Percentiles rank a stretch among this genome's conserved stretches.
Conservation (phyloP, 1,284 basidiomycete species). For the Naganishia liquefaciens region DNA sequence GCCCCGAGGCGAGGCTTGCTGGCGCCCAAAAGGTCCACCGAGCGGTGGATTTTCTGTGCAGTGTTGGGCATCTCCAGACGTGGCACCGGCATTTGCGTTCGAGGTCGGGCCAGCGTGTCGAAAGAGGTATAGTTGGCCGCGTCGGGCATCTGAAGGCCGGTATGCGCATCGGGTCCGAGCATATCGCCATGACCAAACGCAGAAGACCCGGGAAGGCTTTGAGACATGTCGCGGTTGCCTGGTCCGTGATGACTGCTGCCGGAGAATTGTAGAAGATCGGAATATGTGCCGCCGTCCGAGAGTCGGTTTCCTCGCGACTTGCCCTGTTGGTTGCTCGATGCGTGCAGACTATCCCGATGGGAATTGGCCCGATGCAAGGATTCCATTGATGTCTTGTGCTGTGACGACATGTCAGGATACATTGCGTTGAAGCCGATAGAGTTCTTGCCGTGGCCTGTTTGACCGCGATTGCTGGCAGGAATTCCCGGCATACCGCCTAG, state of each 20-base stretch:
- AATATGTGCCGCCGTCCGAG: constrained; percentile 9
- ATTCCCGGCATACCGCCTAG: constrained; percentile 55
- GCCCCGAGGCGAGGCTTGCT: constrained; percentile 38
- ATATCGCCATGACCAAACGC: constrained; percentile 5
- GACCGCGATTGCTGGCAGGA: constrained; percentile 31
- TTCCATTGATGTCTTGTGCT: constrained; percentile 15
- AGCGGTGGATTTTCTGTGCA: constrained; percentile 30
- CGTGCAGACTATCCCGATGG: constrained; percentile 5
- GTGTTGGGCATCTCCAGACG: constrained; percentile 20
- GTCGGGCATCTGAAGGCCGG: constrained; percentile 15
- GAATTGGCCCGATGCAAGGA: constrained; percentile 2
- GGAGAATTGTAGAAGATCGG: neutral
- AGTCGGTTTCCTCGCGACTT: constrained; percentile 6
- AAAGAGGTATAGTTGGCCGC: constrained; percentile 24
- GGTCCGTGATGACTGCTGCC: neutral
- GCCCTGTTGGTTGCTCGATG: neutral
- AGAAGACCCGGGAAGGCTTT: constrained; percentile 9
- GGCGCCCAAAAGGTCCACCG: constrained; percentile 31
- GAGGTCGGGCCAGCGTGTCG: constrained; percentile 24
- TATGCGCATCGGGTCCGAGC: constrained; percentile 9
- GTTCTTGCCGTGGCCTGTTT: neutral
- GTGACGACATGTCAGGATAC: constrained; percentile 20
- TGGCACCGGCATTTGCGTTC: constrained; percentile 10
- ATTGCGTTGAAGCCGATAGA: constrained; percentile 27
- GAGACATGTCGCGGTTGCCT: constrained; percentile 6